Percentiles rank a stretch among this genome's conserved stretches.
Conservation (phyloP, 2,329 filamentous ascomycete species). For the Epichloe festucae region DNA sequence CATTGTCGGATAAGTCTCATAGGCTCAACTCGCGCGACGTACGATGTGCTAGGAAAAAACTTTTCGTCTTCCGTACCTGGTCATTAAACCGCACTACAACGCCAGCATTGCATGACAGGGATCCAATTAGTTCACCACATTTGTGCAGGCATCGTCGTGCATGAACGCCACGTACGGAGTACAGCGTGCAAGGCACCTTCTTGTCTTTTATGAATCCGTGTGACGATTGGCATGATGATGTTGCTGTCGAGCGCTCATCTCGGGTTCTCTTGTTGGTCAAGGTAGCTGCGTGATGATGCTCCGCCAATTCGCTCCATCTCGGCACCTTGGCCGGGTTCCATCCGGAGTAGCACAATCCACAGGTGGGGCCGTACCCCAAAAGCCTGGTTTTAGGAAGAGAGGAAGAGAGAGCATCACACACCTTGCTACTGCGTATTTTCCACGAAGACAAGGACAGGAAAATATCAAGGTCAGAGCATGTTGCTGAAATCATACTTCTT, state of each 20-base stretch:
- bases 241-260: background rate
- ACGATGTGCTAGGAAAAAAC: background rate
- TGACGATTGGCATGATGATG: background rate
- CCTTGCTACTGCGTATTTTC: too few relatives aligned
- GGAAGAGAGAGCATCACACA: too few relatives aligned
- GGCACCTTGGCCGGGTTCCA: conserved; percentile 1
- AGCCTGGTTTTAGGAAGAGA: background rate
- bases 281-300: background rate
- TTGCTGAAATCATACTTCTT: too few relatives aligned
- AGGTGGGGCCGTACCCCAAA: conserved; percentile 1
- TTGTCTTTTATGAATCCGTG: background rate
- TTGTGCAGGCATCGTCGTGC: background rate
- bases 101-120: background rate
- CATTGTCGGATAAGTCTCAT: background rate
- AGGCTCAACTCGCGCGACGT: background rate
- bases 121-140: background rate
- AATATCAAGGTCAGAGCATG: too few relatives aligned
- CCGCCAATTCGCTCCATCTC: background rate
- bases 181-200: background rate
- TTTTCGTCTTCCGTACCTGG: background rate
- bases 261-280: background rate
- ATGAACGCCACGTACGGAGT: background rate
- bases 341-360: conserved; percentile 2
- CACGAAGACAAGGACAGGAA: too few relatives aligned
- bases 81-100: background rate